Conservation (phyloP, 1,284 basidiomycete genomes). For the Singerocomus inundabilis region DNA sequence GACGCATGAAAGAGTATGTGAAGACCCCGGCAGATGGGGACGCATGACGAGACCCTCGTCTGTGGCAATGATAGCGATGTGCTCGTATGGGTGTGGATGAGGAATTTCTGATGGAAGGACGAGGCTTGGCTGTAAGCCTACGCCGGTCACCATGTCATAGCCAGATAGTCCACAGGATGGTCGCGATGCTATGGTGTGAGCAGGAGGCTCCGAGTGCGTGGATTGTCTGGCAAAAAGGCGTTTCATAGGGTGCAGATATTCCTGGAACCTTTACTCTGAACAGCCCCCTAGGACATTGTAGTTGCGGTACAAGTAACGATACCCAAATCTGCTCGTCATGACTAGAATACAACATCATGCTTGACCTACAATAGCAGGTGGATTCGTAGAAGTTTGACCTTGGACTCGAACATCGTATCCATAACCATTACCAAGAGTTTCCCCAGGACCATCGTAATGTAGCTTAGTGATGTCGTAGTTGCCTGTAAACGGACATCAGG, state of each 20-base stretch:
- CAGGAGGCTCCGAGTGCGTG: slow-evolving; percentile 1
- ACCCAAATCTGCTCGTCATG: slow-evolving; percentile 3
- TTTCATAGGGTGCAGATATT: slow-evolving; percentile 23
- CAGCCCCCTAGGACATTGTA: not conserved
- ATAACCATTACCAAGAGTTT: slow-evolving; percentile 66
- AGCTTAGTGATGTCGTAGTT: slow-evolving; percentile 80
- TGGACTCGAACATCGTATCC: slow-evolving; percentile 69
- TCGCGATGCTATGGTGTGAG: not conserved
- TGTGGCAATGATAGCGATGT: slow-evolving; percentile 58
- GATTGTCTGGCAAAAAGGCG: slow-evolving; percentile 19
- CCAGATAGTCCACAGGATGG: not conserved
- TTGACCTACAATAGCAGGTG: slow-evolving; percentile 17
- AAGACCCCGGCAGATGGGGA: slow-evolving; percentile 45
- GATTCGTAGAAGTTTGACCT: slow-evolving; percentile 27
- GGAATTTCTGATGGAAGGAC: slow-evolving; percentile 58
- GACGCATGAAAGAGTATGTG: slow-evolving; percentile 43
- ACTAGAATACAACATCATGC: slow-evolving; percentile 21
- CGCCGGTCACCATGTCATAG: slow-evolving; percentile 20
- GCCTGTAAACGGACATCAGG: slow-evolving; percentile 43
- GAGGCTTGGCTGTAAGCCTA: slow-evolving; percentile 57
- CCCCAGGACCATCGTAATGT: slow-evolving; percentile 81
- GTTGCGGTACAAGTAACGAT: slow-evolving; percentile 1
- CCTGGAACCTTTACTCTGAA: no score
- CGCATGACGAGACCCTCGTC: slow-evolving; percentile 62
- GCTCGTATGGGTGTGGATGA: slow-evolving; percentile 69